These are phyloP conservation scores for Juncus inflexus DNA, from an alignment of 176 grass and related monocot species.

Conservation along the genomic window DNA sequence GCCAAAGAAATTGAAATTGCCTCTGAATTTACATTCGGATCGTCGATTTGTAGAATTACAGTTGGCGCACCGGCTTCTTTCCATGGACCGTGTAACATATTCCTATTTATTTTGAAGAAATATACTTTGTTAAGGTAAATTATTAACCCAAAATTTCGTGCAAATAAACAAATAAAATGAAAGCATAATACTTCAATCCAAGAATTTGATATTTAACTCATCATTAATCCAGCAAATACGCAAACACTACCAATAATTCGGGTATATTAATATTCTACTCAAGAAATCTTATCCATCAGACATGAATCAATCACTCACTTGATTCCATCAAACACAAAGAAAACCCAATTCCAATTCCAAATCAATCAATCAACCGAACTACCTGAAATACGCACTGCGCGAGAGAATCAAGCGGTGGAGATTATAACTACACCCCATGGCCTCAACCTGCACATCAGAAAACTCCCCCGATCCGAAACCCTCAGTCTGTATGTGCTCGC, in stretches of 20 bases:
- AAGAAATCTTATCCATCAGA: neutral
- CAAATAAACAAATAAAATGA: conserved; percentile 6
- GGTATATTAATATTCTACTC: neutral
- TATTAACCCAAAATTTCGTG: neutral
- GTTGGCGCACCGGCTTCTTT: conserved; percentile 83
- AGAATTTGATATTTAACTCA: too few species aligned
- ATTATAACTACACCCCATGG: conserved; percentile 75
- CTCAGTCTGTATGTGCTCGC: conserved; percentile 83
- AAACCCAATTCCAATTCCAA: neutral
- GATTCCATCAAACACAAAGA: neutral
- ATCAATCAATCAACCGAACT: neutral
- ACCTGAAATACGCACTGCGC: conserved; percentile 97
- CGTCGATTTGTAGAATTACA: conserved; percentile 76
- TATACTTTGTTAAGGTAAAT: neutral
- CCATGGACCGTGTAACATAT: conserved; percentile 99
- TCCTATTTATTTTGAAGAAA: conserved; percentile 41
- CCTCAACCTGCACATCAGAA: conserved; percentile 83
- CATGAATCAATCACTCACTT: neutral
- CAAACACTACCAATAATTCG: neutral
- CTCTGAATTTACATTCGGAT: conserved; percentile 90
- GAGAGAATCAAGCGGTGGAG: conserved; percentile 97
- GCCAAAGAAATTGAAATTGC: conserved; percentile 68
- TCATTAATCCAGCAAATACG: too few species aligned
- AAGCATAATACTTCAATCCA: too few species aligned
- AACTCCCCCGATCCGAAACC: conserved; percentile 77